Conservation (phyloP, 169 alveolate genomes). For the Eimeria sp. region DNA sequence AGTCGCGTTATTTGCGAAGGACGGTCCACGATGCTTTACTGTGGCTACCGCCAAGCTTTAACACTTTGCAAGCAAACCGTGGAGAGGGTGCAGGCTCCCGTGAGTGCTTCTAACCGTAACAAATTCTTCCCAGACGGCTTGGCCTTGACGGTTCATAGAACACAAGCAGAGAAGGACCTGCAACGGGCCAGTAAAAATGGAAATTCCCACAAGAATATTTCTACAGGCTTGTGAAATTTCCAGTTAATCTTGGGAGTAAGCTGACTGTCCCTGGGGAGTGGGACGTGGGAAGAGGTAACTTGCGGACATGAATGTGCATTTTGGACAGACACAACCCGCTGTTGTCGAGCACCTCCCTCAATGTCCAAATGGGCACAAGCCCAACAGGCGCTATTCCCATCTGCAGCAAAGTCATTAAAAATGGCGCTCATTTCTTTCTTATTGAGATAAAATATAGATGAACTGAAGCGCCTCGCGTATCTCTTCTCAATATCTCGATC, state of each 20-base stretch:
- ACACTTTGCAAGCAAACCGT: neutral
- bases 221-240: neutral
- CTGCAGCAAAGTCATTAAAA: neutral
- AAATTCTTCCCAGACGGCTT: conserved; percentile 35
- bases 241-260: neutral
- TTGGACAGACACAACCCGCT: conserved; percentile 74
- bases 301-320: conserved; percentile 79
- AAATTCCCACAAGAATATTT: neutral
- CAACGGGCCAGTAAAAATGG: neutral
- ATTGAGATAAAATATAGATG: neutral
- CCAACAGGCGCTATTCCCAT: conserved; percentile 49
- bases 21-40: neutral
- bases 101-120: conserved; percentile 23
- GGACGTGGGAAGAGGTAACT: neutral
- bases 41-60: neutral
- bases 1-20: neutral
- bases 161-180: conserved; percentile 58
- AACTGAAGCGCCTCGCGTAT: neutral
- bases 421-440: neutral
- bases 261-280: neutral
- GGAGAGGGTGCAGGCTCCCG: neutral
- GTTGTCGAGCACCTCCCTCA: conserved; percentile 70
- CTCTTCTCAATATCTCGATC: neutral
- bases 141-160: conserved; percentile 72
- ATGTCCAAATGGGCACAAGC: conserved; percentile 67